Evolutionary conservation across 83 land plant species (phyloP), one percentile per base, ranked within the genome.

Genomic region (Diphasiastrum complanatum): DNA sequence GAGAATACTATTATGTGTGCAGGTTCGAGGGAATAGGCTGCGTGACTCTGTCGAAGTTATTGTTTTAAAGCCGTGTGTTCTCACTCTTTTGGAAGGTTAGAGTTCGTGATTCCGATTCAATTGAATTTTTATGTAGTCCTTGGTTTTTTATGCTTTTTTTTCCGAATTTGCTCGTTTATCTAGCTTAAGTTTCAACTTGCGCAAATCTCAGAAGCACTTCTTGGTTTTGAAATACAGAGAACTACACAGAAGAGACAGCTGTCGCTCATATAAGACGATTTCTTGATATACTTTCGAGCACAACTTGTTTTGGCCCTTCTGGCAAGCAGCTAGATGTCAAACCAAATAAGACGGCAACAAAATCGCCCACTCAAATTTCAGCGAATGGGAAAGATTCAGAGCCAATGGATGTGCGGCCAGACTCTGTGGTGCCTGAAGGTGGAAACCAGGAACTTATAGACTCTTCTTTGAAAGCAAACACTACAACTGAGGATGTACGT

Each of bases 241-340:
- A 85, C 16, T 89, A 89, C 81, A 77, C 80, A 41, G 79, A 79
- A 41, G 91, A 77, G 32, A 24, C 52, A 29, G 85, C 96, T 2
- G 68, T 75, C 61, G 80, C 79, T 70, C 91, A 89, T 71, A 82
- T 89, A 30, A 46, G 91, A 28, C 61, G 91, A 22, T 62, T 83
- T 18, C 83, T 89, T 40, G 96, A 89, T 66, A 73, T 89, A 38
- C 74, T 85, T 60, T 80, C 91, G 22, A 77, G 85, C 76, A 83
- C 87, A 18, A 64, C 82, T 49, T 69, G 73, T 69, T 89, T 89
- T 58, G 96, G 96, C 0, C 69, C 83, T 0, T 71, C 84, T 22
- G 59, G 76, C 26, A 72, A 76, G 45, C 61, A 72, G 47, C 55
- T 24, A 4, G 61, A 55, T 23, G 19, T 40, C 14, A 41, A 57